phyloP scores from a whole-genome alignment of 2,329 filamentous ascomycete genomes.

The Alternaria arbusti region DNA sequence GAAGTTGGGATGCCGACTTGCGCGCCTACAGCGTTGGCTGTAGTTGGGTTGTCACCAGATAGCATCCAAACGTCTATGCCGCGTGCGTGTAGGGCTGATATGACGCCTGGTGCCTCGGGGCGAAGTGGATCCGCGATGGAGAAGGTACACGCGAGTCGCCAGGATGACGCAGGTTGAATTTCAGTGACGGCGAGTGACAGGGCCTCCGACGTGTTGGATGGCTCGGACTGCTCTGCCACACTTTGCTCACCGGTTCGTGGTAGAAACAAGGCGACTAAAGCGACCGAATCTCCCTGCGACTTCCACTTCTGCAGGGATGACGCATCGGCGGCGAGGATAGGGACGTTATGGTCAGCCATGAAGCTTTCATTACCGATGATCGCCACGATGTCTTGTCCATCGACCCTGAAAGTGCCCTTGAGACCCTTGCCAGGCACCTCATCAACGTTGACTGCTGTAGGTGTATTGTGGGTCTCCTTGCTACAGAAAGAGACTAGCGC shows the following conservation, averaged over 20 bases:
- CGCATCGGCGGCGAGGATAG: conserved; percentile 27
- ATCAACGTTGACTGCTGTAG: conserved; percentile 54
- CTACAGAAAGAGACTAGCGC: conserved; percentile 70
- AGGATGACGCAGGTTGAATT: conserved; percentile 19
- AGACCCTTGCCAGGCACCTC: conserved; percentile 77
- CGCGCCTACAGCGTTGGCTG: conserved; percentile 77
- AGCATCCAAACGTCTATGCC: conserved; percentile 88
- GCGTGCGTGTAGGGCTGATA: conserved; percentile 67
- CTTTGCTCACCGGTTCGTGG: neutral
- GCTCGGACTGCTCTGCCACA: neutral
- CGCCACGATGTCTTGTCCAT: conserved; percentile 47
- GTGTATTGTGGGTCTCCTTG: conserved; percentile 11
- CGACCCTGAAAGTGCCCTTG: conserved; percentile 60
- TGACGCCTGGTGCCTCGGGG: conserved; percentile 70
- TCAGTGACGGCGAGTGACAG: neutral
- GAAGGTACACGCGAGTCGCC: conserved; percentile 67
- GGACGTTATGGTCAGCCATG: conserved; percentile 56
- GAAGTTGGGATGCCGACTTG: conserved; percentile 74
- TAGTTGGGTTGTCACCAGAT: conserved; percentile 87
- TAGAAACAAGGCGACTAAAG: conserved; percentile 43
- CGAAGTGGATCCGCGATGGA: conserved; percentile 83
- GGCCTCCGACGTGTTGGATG: neutral
- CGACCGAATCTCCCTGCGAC: conserved; percentile 50
- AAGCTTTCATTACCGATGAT: conserved; percentile 76
- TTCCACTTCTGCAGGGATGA: conserved; percentile 49